Evolutionary conservation across 129 eudicot species (phyloP).

Genomic region (Flaveria brownii): DNA sequence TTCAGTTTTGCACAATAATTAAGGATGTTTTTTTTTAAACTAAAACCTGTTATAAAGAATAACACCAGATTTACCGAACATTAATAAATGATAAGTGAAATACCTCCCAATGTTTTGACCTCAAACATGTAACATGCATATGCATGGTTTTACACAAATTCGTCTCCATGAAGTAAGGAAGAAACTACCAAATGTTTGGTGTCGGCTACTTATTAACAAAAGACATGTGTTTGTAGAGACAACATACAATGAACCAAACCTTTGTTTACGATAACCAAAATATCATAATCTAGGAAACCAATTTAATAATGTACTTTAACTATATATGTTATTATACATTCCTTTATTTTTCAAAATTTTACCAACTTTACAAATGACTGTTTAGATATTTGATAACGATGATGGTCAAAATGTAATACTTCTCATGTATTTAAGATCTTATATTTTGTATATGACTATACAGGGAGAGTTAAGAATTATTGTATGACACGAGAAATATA

Average conservation of each 20-base stretch:
- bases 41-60: background rate
- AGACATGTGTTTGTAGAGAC: conserved; percentile 31
- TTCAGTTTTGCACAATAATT: background rate
- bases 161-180: conserved; percentile 43
- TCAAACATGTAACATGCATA: conserved; percentile 24
- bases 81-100: background rate
- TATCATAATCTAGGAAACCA: conserved; percentile 39
- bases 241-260: conserved; percentile 38
- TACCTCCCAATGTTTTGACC: background rate
- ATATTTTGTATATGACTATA: background rate
- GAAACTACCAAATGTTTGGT: conserved; percentile 42
- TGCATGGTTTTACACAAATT: conserved; percentile 27
- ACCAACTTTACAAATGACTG: background rate
- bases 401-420: background rate
- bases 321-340: background rate
- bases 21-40: background rate
- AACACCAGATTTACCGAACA: background rate
- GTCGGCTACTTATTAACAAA: conserved; percentile 30
- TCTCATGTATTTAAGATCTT: background rate
- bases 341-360: background rate
- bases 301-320: conserved; percentile 6
- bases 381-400: background rate
- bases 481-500: background rate
- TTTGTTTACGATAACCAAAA: conserved; percentile 37
- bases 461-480: no score